Conservation (phyloP, 108 stramenopile species). For the Stephanodiscus minutulus region DNA sequence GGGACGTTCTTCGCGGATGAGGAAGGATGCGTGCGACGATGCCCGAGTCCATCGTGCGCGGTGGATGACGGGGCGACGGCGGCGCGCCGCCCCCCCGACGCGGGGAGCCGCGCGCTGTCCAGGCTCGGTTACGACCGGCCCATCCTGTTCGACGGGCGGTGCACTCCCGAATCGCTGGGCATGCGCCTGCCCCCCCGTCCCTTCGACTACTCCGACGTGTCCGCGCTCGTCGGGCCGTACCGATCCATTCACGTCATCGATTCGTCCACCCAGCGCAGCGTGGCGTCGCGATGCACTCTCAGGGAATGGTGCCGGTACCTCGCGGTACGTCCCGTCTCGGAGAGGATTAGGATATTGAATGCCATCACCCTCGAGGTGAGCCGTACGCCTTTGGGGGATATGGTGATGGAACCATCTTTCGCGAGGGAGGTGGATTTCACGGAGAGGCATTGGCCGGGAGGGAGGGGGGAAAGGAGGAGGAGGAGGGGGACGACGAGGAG, state of each 20-base stretch:
- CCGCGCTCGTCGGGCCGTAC: constrained; percentile 13
- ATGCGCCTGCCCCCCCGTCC: neutral
- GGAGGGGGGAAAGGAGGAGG: neutral
- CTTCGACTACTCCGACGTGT: constrained; percentile 13
- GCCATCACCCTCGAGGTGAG: constrained; percentile 77
- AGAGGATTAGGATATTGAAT: constrained; percentile 53
- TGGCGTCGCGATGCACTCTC: constrained; percentile 8
- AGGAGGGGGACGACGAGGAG: neutral
- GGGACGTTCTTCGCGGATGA: neutral
- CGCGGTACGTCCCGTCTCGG: constrained; percentile 1
- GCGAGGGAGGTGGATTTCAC: constrained; percentile 86
- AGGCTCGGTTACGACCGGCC: constrained; percentile 18
- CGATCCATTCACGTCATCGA: constrained; percentile 17
- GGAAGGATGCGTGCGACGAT: neutral
- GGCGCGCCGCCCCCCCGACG: neutral
- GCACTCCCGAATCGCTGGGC: neutral
- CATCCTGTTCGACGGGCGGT: neutral
- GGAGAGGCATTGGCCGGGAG: constrained; percentile 67
- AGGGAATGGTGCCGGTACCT: constrained; percentile 25
- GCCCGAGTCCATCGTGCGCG: neutral
- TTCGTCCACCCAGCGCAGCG: constrained; percentile 19
- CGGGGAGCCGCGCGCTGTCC: neutral
- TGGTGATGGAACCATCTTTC: constrained; percentile 63
- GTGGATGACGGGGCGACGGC: neutral
- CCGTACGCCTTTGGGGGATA: constrained; percentile 47